Percentiles rank a stretch among this genome's conserved stretches.
Conservation (phyloP, 129 eudicot genomes). For the Lactuca saligna region DNA sequence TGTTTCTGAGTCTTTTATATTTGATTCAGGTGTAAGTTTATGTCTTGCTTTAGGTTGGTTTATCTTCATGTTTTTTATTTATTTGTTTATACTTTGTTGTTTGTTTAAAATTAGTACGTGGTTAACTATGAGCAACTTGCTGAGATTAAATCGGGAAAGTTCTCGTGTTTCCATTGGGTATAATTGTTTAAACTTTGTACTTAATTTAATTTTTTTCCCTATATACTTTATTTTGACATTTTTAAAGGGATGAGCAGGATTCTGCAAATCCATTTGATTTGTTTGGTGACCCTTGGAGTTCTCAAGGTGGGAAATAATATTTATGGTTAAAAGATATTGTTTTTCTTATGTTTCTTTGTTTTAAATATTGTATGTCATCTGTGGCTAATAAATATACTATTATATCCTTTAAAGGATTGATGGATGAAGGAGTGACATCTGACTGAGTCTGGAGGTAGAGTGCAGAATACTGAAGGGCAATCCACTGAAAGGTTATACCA, state of each 20-base stretch:
- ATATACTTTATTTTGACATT: slow-evolving; percentile 7
- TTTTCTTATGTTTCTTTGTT: slow-evolving; percentile 4
- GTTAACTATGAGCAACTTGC: slow-evolving; percentile 79
- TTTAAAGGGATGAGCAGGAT: slow-evolving; percentile 48
- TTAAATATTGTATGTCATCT: not conserved
- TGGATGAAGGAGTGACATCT: slow-evolving; percentile 56
- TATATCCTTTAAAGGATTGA: slow-evolving; percentile 50
- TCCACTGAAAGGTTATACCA: no score
- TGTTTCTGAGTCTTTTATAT: no score
- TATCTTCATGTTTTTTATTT: no score
- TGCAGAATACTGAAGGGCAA: no score
- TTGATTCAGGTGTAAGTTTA: no score
- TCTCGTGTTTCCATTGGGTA: slow-evolving; percentile 49
- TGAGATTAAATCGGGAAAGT: slow-evolving; percentile 58
- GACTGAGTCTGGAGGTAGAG: slow-evolving; percentile 40
- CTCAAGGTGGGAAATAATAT: slow-evolving; percentile 51
- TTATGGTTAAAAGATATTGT: slow-evolving; percentile 2
- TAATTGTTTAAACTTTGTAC: not conserved
- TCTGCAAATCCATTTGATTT: slow-evolving; percentile 59
- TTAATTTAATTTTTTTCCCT: slow-evolving; percentile 8
- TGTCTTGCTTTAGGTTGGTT: no score
- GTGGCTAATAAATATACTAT: slow-evolving; percentile 12
- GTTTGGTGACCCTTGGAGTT: slow-evolving; percentile 49
- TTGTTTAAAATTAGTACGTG: slow-evolving; percentile 13
- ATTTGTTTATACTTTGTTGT: no score